These are phyloP conservation scores for Arabidopsis lyrata DNA, from an alignment of 441 rosid genomes.

Conservation along the genomic window DNA sequence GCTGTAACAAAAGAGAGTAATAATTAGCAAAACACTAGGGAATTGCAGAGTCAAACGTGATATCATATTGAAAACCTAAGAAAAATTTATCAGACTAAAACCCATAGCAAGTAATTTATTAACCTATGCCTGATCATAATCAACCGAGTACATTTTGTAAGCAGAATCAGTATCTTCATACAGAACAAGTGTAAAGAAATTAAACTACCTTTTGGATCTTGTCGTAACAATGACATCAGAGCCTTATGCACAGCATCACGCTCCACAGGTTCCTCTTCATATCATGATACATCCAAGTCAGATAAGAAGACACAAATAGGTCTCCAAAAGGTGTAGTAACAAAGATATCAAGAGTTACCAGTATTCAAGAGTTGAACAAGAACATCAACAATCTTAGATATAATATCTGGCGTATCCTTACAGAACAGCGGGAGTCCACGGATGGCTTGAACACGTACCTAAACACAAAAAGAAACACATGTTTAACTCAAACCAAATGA, in stretches of 20 bases:
- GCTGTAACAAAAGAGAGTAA: conserved; percentile 55
- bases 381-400: conserved; percentile 86
- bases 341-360: conserved; percentile 54
- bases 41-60: background rate
- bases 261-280: conserved; percentile 87
- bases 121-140: background rate
- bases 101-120: no score
- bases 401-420: conserved; percentile 82
- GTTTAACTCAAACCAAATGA: conserved; percentile 10
- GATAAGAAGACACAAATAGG: conserved; percentile 11
- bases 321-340: background rate
- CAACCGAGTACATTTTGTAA: background rate
- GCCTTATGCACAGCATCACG: conserved; percentile 98
- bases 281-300: conserved; percentile 32
- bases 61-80: background rate
- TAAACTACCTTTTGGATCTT: conserved; percentile 91
- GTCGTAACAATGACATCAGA: conserved; percentile 91
- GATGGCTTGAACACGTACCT: conserved; percentile 98
- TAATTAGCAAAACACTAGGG: background rate
- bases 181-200: background rate
- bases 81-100: background rate
- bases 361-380: conserved; percentile 79
- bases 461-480: conserved; percentile 24
- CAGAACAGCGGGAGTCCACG: conserved; percentile 94
- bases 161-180: background rate